These are phyloP conservation scores for Powellomyces hirtus DNA, from an alignment of 192 early-diverging fungal genomes.

Conservation along the genomic window DNA sequence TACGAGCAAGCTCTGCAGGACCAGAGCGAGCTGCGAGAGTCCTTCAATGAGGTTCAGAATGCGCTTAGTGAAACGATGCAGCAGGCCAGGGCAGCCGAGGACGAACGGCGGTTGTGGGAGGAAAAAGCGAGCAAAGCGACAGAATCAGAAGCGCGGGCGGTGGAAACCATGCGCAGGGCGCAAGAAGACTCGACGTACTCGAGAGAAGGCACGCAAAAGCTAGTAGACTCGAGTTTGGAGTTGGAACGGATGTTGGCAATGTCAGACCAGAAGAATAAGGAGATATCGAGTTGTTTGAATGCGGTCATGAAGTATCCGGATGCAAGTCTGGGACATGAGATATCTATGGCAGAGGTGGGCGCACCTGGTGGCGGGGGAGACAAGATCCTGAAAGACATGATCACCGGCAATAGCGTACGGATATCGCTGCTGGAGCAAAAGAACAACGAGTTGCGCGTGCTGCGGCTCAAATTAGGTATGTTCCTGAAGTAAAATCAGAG, in stretches of 20 bases:
- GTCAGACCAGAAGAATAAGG: background rate
- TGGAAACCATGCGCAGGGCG: background rate
- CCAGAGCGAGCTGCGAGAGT: background rate
- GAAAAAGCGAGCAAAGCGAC: background rate
- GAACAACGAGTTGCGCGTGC: conserved; percentile 42
- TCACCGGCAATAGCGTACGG: conserved; percentile 42
- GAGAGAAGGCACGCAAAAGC: conserved; percentile 6
- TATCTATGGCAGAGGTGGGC: conserved; percentile 8
- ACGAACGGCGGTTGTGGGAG: background rate
- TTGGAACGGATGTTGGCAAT: conserved; percentile 23
- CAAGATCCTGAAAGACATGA: conserved; percentile 38
- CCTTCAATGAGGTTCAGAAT: background rate
- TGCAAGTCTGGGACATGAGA: conserved; percentile 35
- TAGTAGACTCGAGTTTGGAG: conserved; percentile 16
- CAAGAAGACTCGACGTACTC: background rate
- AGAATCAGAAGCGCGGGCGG: background rate
- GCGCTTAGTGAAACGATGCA: background rate
- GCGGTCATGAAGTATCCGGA: conserved; percentile 44
- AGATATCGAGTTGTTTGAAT: conserved; percentile 3
- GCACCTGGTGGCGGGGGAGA: conserved; percentile 23
- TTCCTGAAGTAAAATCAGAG: background rate
- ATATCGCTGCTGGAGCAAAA: conserved; percentile 48
- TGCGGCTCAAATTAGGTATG: conserved; percentile 33
- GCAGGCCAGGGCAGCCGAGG: background rate
- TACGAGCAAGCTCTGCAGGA: background rate